Evolutionary conservation across 2,329 filamentous ascomycete species (phyloP), one percentile per base, ranked within the genome.

Genomic region (Lachnum nothofagi): DNA sequence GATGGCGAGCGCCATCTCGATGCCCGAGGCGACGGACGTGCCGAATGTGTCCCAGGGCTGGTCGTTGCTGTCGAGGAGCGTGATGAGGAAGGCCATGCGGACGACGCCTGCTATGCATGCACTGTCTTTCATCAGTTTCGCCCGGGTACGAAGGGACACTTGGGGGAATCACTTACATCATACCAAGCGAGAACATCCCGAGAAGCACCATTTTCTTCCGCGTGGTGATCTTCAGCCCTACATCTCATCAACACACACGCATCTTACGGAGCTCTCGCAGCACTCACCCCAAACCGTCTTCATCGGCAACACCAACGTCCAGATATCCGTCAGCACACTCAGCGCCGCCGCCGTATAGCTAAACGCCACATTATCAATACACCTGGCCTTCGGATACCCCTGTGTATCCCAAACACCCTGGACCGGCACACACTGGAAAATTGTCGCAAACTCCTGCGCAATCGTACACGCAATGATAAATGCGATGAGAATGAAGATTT

Each of bases 101-200:
- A 50, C 34, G 16, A 50, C 41, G 27, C 48, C 48, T 12, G 48
- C 48, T 24, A 50, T 22, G 43, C 48, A 50, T n/a, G 42, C 48
- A 39, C 48, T 50, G 35, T 24, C 19, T 3, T 41, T 10, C 2
- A 4, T 19, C 14, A 37, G n/a, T 25, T 14, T 22, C 6, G 8
- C 25, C 19, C 5, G 17, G 17, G 17, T 8, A 16, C 12, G 3
- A 8, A 43, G 14, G 5, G 17, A 9, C 8, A 10, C 22, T 25
- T 35, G 5, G 16, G 12, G 31, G 10, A 16, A 4, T 3, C 6
- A 35, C 42, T 37, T 25, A 44, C 42, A 44, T 35, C 42, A 44
- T 23, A n/a, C 42, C 42, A 29, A 44, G 37, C 9, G 42, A 44
- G 20, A 44, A 44, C 42, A 44, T 44, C 8, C 42, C 42, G 9